A percentile compares a stretch with the other conserved stretches of the same genome.
Evolutionary conservation across 2,329 filamentous ascomycete species (phyloP).

Genomic region (Alternaria sp.): DNA sequence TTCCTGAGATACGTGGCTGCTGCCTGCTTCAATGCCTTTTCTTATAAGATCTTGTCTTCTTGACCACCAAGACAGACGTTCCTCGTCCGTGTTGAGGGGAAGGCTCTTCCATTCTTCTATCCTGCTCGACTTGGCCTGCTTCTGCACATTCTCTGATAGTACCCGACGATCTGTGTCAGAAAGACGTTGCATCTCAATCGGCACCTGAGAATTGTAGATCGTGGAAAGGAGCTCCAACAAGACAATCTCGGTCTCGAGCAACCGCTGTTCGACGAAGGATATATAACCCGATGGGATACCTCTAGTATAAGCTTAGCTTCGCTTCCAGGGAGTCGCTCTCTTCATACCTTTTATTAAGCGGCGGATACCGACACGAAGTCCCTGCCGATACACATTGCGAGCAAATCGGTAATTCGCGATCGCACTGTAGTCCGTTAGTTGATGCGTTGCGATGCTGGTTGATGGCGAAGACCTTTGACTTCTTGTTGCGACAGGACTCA

Average conservation of each 20-base stretch:
- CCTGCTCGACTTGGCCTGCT: slow-evolving; percentile 25
- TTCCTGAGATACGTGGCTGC: neutral
- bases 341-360: slow-evolving; percentile 26
- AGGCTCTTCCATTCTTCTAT: slow-evolving; percentile 29
- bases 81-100: slow-evolving; percentile 16
- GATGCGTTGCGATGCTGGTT: neutral
- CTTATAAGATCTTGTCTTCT: slow-evolving; percentile 3
- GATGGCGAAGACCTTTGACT: slow-evolving; percentile 25
- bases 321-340: neutral
- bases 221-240: slow-evolving; percentile 24
- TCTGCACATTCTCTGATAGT: slow-evolving; percentile 15
- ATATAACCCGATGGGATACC: slow-evolving; percentile 33
- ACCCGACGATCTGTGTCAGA: slow-evolving; percentile 9
- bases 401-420: slow-evolving; percentile 26
- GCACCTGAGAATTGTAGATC: slow-evolving; percentile 15
- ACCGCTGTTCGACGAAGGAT: slow-evolving; percentile 27
- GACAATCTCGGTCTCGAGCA: slow-evolving; percentile 28
- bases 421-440: slow-evolving; percentile 20
- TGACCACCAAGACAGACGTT: slow-evolving; percentile 23
- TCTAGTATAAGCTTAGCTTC: slow-evolving; percentile 9
- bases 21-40: neutral
- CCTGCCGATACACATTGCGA: slow-evolving; percentile 22
- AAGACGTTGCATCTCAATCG: slow-evolving; percentile 12
- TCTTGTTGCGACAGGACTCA: slow-evolving; percentile 33
- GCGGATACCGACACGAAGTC: slow-evolving; percentile 23